phyloP scores from a whole-genome alignment of 202 grass and related monocot genomes.

The Miscanthus sacchariflorus region DNA sequence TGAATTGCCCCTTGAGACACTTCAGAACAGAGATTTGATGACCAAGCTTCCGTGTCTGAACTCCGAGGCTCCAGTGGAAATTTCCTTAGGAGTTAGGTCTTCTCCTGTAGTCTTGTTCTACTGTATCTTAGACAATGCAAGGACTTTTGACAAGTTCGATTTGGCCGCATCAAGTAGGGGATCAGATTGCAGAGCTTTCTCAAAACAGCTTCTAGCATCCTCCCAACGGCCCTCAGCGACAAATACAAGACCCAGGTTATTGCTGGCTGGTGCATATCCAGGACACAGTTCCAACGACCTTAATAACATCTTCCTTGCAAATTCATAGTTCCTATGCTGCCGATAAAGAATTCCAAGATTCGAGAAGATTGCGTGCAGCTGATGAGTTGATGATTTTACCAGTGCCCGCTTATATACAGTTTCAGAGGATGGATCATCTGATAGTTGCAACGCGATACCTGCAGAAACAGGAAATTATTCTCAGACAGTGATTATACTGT shows the following conservation, averaged over 20 bases:
- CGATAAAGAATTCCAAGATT: slow-evolving; percentile 95
- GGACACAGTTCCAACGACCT: slow-evolving; percentile 89
- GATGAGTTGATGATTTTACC: slow-evolving; percentile 62
- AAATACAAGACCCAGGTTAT: slow-evolving; percentile 91
- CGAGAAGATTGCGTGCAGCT: slow-evolving; percentile 83
- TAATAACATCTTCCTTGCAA: slow-evolving; percentile 78
- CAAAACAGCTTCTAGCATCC: slow-evolving; percentile 79
- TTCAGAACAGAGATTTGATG: not conserved
- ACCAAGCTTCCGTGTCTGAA: not conserved
- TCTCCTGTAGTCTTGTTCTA: slow-evolving; percentile 33
- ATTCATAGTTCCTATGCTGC: slow-evolving; percentile 78
- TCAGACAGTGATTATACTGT: slow-evolving; percentile 3
- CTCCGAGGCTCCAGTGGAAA: slow-evolving; percentile 25
- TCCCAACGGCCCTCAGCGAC: slow-evolving; percentile 71
- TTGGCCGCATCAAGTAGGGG: slow-evolving; percentile 88
- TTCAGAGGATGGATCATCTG: slow-evolving; percentile 75
- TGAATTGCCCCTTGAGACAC: not conserved
- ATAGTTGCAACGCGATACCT: slow-evolving; percentile 96
- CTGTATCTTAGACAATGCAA: slow-evolving; percentile 60
- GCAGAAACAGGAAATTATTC: slow-evolving; percentile 24
- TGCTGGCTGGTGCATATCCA: slow-evolving; percentile 91
- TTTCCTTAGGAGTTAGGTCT: slow-evolving; percentile 29
- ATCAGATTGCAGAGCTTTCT: slow-evolving; percentile 83
- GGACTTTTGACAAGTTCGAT: slow-evolving; percentile 79
- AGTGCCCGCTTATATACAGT: slow-evolving; percentile 84